Conservation (phyloP, 257 asterid species). For the Fraxinus anomala region DNA sequence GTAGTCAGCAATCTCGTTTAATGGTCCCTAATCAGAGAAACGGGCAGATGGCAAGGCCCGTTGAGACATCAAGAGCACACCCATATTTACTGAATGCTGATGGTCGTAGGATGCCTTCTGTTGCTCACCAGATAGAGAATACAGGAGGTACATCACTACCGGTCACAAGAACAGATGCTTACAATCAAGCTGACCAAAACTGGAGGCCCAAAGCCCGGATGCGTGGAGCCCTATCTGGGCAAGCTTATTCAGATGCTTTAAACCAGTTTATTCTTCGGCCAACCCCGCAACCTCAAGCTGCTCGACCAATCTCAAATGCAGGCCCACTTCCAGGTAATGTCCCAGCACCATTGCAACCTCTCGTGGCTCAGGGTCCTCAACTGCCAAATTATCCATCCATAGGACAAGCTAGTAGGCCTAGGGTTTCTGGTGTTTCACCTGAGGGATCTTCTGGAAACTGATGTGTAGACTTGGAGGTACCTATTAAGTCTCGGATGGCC, state of each 20-base stretch:
- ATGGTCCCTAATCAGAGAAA: slow-evolving; percentile 43
- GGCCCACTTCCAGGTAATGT: slow-evolving; percentile 30
- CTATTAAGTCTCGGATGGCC: not conserved
- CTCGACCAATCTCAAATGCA: slow-evolving; percentile 39
- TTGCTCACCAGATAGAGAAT: slow-evolving; percentile 37
- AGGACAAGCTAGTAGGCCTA: slow-evolving; percentile 30
- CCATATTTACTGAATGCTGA: slow-evolving; percentile 33
- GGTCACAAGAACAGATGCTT: slow-evolving; percentile 27
- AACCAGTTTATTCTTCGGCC: slow-evolving; percentile 46
- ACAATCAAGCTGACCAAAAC: slow-evolving; percentile 30
- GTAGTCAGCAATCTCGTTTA: slow-evolving; percentile 39
- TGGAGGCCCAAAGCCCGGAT: slow-evolving; percentile 69
- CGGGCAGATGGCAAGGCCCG: slow-evolving; percentile 34
- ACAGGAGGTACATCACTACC: slow-evolving; percentile 34
- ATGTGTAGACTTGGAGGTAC: slow-evolving; percentile 1
- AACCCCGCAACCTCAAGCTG: slow-evolving; percentile 49
- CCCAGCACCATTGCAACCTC: slow-evolving; percentile 34
- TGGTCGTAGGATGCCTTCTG: slow-evolving; percentile 23
- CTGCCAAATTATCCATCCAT: slow-evolving; percentile 15
- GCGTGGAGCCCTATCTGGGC: slow-evolving; percentile 79
- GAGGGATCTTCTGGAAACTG: slow-evolving; percentile 35
- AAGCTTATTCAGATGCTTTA: slow-evolving; percentile 55
- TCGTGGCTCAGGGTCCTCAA: slow-evolving; percentile 22
- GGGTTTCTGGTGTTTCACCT: slow-evolving; percentile 30
- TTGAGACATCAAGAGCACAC: slow-evolving; percentile 38